Conservation (phyloP, 2,329 filamentous ascomycete genomes). For the Fusarium citri region DNA sequence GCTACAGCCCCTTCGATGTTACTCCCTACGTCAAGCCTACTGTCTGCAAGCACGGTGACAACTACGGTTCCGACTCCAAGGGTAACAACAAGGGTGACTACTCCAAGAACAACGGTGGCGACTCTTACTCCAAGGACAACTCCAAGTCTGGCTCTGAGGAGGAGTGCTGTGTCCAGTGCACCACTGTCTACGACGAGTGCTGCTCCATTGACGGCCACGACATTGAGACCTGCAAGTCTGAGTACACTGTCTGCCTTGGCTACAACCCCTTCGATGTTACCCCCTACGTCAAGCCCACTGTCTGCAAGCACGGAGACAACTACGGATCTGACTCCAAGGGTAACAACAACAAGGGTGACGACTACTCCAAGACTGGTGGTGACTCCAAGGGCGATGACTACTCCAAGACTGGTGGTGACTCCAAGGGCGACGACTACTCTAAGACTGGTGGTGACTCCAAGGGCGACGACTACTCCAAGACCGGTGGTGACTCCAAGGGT, state of each 20-base stretch:
- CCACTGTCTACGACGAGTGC: constrained; percentile 29
- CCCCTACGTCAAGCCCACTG: constrained; percentile 30
- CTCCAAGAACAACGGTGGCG: neutral
- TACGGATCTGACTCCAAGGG: neutral
- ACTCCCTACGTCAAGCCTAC: constrained; percentile 20
- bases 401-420: neutral
- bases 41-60: constrained; percentile 25
- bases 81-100: neutral
- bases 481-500: neutral
- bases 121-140: neutral
- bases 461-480: neutral
- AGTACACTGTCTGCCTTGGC: constrained; percentile 27
- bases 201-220: constrained; percentile 17
- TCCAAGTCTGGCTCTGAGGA: constrained; percentile 15
- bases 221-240: constrained; percentile 25
- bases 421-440: neutral
- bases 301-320: constrained; percentile 31
- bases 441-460: neutral
- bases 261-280: constrained; percentile 25
- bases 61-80: neutral
- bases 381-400: neutral
- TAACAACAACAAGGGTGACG: neutral
- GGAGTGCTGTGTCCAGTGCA: constrained; percentile 32
- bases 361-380: neutral
- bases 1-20: constrained; percentile 23